Conservation (phyloP, 2,329 filamentous ascomycete species). For the Fusarium buharicum region DNA sequence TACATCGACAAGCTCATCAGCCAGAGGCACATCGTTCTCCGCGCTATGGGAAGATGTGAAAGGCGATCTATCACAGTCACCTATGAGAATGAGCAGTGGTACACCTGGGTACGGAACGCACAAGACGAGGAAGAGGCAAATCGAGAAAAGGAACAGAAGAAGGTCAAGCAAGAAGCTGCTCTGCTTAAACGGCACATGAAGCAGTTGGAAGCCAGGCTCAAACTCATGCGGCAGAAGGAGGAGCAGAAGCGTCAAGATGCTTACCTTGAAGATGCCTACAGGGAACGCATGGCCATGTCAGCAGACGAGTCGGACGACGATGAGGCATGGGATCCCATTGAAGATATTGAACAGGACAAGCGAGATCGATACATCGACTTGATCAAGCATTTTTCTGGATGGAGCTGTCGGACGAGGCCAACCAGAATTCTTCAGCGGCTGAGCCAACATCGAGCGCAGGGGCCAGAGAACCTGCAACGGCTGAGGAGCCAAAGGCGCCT, state of each 20-base stretch:
- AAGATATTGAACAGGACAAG: slow-evolving; percentile 40
- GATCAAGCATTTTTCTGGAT: slow-evolving; percentile 48
- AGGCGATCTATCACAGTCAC: slow-evolving; percentile 36
- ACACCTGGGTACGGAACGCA: slow-evolving; percentile 39
- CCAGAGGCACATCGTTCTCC: slow-evolving; percentile 31
- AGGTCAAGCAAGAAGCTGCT: slow-evolving; percentile 45
- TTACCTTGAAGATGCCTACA: slow-evolving; percentile 44
- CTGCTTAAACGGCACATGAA: slow-evolving; percentile 45
- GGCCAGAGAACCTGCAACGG: neutral
- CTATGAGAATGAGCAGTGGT: slow-evolving; percentile 43
- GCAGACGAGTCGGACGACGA: slow-evolving; percentile 36
- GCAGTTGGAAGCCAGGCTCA: slow-evolving; percentile 37
- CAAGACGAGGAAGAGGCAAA: slow-evolving; percentile 42
- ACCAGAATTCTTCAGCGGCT: neutral
- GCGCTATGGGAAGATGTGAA: slow-evolving; percentile 29
- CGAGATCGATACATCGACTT: slow-evolving; percentile 44
- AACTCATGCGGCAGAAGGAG: slow-evolving; percentile 36
- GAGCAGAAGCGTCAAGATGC: slow-evolving; percentile 45
- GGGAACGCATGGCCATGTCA: slow-evolving; percentile 36
- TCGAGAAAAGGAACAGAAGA: slow-evolving; percentile 46
- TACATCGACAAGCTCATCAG: slow-evolving; percentile 45
- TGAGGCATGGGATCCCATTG: slow-evolving; percentile 45
- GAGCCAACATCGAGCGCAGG: neutral
- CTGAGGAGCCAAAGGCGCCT: neutral
- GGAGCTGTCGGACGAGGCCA: slow-evolving; percentile 6